phyloP scores from a whole-genome alignment of 192 early-diverging fungal species.

The Radiomyces spectabilis region DNA sequence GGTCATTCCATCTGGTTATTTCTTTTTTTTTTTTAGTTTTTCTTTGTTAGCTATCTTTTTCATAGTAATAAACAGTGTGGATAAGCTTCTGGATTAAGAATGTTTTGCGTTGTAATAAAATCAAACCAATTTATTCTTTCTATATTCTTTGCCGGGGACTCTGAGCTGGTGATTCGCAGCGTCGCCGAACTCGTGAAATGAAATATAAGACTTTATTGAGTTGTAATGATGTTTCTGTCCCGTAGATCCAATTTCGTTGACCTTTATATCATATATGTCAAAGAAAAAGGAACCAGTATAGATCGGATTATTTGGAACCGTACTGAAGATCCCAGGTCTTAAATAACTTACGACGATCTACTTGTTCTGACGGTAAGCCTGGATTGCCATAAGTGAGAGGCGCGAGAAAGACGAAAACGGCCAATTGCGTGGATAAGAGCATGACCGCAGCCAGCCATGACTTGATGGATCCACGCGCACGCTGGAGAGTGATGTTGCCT shows the following conservation, averaged over 20 bases:
- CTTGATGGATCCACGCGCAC: background rate
- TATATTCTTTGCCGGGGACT: too few species aligned
- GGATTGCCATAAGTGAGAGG: conserved; percentile 85
- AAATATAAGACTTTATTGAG: too few species aligned
- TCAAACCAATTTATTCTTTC: too few species aligned
- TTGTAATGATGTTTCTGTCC: too few species aligned
- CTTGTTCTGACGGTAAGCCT: conserved; percentile 43
- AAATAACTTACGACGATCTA: conserved; percentile 64
- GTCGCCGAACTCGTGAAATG: too few species aligned
- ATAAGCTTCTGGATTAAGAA: background rate
- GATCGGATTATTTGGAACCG: conserved; percentile 29
- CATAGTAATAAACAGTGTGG: background rate
- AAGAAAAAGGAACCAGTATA: background rate
- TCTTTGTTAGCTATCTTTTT: background rate
- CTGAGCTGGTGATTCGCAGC: too few species aligned
- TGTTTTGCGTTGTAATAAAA: background rate
- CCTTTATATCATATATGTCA: background rate
- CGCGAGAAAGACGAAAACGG: conserved; percentile 70
- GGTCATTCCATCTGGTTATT: too few species aligned
- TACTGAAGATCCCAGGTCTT: conserved; percentile 84
- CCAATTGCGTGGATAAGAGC: conserved; percentile 39
- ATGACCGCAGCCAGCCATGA: conserved; percentile 31
- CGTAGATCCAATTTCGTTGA: too few species aligned
- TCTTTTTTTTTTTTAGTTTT: background rate
- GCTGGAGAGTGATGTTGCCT: conserved; percentile 22